Base-by-base conservation (phyloP, 2,329 filamentous ascomycete genomes). In the Fusarium sp. region DNA sequence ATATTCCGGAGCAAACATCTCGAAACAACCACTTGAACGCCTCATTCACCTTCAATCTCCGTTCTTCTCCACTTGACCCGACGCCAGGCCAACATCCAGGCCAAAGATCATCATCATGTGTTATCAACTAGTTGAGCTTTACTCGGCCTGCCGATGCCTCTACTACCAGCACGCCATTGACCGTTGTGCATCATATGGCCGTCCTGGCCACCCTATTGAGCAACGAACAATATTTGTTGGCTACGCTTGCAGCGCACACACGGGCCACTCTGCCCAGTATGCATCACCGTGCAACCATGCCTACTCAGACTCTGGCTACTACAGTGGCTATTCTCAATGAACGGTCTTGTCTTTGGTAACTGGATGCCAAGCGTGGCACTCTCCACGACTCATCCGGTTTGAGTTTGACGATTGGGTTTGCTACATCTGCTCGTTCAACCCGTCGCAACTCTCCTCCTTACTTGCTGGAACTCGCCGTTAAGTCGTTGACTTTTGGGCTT, bases 121-220 rank as follows among this genome's bases (percentile, higher is more conserved):
- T 80, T 95, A 94, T 80, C 93, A 95, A 84, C 85, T 98, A 71
- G 87, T 96, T 78, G 95, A 98, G 83, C 89, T 94, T 68, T 98
- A 95, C 86, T 92, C 94, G 64, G 93, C 93, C 65, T 98, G 95
- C 88, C 90, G 91, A 73, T 98, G 95, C 84, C 88, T 96, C 77
- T 97, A 98, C 87, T 94, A 96, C 86, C 89, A 92, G 79, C 95
- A 98, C 82, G 91, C 93, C 57, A 88, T 98, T 77, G 95, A 98
- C 80, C 93, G 93, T 70, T 98, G 95, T 81, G 87, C 91, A 58
- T 87, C 90, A 38, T 94, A 94, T 80, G 93, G 93, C 70, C 91
- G 93, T 69, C 89, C 90, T 59, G 92, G 92, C 56, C 95, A 98
- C 79, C 78, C 79, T 54, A 85, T 95, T 66, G 90, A 94, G 75